phyloP scores from a whole-genome alignment of 202 grass and related monocot genomes.

The Setaria viridis region DNA sequence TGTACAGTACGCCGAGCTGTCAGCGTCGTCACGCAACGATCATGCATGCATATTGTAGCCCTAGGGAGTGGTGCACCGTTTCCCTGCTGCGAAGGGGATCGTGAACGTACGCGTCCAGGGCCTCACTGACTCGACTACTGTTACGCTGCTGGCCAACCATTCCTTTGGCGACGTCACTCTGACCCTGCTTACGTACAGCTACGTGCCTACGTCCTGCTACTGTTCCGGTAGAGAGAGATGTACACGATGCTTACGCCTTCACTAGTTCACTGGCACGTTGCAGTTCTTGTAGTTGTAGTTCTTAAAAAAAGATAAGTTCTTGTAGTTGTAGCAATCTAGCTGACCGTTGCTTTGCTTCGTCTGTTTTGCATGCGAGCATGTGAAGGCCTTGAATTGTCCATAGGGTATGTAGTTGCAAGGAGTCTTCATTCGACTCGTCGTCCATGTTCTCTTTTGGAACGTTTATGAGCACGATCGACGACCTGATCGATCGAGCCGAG shows the following conservation, averaged over 20 bases:
- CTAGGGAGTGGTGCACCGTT: slow-evolving; percentile 47
- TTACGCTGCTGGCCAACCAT: neutral
- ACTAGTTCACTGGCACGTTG: neutral
- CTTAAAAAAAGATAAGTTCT: neutral
- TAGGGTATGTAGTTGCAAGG: neutral
- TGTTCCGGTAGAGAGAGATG: neutral
- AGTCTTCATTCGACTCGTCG: too few species aligned
- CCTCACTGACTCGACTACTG: neutral
- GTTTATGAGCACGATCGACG: neutral
- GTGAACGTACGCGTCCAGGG: neutral
- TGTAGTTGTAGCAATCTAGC: neutral
- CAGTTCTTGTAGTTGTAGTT: neutral
- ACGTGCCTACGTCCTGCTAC: neutral
- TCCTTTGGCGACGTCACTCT: neutral
- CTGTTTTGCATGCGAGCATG: neutral
- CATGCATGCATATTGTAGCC: slow-evolving; percentile 38
- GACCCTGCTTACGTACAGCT: slow-evolving; percentile 3
- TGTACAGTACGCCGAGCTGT: slow-evolving; percentile 20
- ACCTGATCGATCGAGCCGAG: neutral
- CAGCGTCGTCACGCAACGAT: slow-evolving; percentile 45
- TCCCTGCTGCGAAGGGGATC: neutral
- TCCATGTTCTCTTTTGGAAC: neutral
- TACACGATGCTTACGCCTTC: neutral
- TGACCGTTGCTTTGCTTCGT: too few species aligned
- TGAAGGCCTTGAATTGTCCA: neutral